Evolutionary conservation across 2,329 filamentous ascomycete species (phyloP).

Genomic region (Cadophora luteo-olivacea): DNA sequence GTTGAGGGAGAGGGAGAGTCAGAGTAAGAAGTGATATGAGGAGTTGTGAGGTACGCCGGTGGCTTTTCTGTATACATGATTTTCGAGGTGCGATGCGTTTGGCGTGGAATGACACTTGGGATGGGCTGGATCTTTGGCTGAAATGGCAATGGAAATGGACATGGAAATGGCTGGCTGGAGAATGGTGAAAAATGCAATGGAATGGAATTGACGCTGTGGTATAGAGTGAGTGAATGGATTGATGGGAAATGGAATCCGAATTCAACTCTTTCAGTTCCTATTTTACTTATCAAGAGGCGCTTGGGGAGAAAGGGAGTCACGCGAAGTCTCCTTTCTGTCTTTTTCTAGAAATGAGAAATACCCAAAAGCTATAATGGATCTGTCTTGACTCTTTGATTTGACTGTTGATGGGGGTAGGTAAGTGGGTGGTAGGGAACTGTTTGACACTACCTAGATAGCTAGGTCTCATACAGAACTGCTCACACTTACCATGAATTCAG

Average conservation of each 20-base stretch:
- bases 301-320: too few relatives aligned
- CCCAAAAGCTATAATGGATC: background rate
- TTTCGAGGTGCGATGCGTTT: background rate
- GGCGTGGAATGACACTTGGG: background rate
- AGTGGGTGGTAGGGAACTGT: too few relatives aligned
- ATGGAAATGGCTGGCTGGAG: background rate
- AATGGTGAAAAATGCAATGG: background rate
- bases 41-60: background rate
- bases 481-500: too few relatives aligned
- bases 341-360: constrained; percentile 9
- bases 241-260: too few relatives aligned
- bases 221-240: too few relatives aligned
- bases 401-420: too few relatives aligned
- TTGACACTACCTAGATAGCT: too few relatives aligned
- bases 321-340: background rate
- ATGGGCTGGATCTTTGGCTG: background rate
- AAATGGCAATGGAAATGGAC: too few relatives aligned
- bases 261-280: too few relatives aligned
- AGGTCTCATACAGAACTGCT: too few relatives aligned
- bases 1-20: background rate
- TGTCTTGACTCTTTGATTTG: too few relatives aligned
- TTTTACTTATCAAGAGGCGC: too few relatives aligned
- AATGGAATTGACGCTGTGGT: background rate
- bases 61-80: constrained; percentile 9
- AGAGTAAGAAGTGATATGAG: background rate